A percentile compares a stretch with the other conserved stretches of the same genome.
Conservation (phyloP, 2,329 filamentous ascomycete genomes). For the Intubia oerlemansii region DNA sequence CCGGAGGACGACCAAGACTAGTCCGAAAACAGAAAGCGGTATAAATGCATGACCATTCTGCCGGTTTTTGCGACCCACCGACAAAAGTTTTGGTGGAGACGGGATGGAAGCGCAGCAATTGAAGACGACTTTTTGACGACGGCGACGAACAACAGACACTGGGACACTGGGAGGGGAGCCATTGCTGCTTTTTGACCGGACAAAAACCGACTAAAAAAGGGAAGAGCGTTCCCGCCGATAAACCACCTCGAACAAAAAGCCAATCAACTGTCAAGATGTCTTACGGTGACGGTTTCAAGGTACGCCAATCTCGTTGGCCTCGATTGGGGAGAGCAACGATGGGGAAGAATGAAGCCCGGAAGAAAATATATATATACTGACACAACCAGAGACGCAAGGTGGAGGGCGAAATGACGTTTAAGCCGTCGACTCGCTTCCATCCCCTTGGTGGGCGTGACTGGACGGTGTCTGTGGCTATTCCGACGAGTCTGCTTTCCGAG, state of each 20-base stretch:
- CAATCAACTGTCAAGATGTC: slow-evolving; percentile 7
- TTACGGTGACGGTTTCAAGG: slow-evolving; percentile 9
- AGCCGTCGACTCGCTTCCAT: slow-evolving; percentile 47
- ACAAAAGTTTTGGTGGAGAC: slow-evolving; percentile 6
- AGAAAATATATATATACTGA: too few species aligned
- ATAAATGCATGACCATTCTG: slow-evolving; percentile 7
- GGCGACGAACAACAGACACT: not conserved
- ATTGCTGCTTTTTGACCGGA: not conserved
- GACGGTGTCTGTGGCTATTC: slow-evolving; percentile 59
- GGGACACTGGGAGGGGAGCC: not conserved
- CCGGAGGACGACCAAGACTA: too few species aligned
- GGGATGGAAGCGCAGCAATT: too few species aligned
- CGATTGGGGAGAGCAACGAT: too few species aligned
- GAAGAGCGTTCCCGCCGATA: too few species aligned
- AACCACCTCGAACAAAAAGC: too few species aligned
- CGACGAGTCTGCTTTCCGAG: slow-evolving; percentile 59
- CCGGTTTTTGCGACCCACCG: slow-evolving; percentile 6
- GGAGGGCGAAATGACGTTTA: slow-evolving; percentile 25
- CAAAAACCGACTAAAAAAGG: too few species aligned
- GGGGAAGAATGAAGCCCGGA: too few species aligned
- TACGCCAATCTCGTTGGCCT: too few species aligned
- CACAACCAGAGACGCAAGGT: slow-evolving; percentile 27
- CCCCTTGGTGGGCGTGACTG: slow-evolving; percentile 42
- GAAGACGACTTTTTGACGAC: too few species aligned
- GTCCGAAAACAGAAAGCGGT: slow-evolving; percentile 10